Evolutionary conservation across 1,284 basidiomycete genomes (phyloP), one percentile per base, ranked within the genome.

Genomic region (Trametes hirsuta): DNA sequence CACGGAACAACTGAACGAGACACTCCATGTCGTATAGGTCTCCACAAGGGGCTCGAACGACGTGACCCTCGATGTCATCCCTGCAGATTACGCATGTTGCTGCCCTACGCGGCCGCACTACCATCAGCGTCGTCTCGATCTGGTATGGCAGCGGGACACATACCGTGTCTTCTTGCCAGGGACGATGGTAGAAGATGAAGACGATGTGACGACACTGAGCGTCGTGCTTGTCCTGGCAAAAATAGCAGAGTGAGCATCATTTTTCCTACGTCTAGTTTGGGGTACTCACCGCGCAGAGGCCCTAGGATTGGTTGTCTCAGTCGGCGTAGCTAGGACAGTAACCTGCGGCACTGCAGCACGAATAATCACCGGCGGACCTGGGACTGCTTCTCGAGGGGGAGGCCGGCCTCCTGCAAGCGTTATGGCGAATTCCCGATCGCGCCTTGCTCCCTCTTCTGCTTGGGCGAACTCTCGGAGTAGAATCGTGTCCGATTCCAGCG

Each of bases 1-100:
- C 66, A 35, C 74, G 65, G 58, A 77, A 77, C 50, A 80, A 71
- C 36, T 74, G 68, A 15, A 68, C 61, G 11, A 80, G 63, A 59
- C 81, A 83, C 1, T 53, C 54, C 11, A 58, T 58, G 67, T 79
- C 78, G 67, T 76, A 81, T 18, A 59, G 56, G 63, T 79, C 75
- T 2, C 72, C 74, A 61, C 78, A 80, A 0, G 76, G 74, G 4
- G 74, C 75, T 12, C 52, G 66, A 22, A 74, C 61, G 4, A 55
- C 55, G 21, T 51, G 54, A 6, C 67, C 66, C 30, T 62, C 53
- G 24, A 75, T 71, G n/a, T 22, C 15, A 37, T 76, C 74, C 40
- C 68, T 63, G 55, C 76, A 76, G 24, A 75, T 71, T 6, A 71
- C 67, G 53, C 76, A 78, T 4, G 47, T 36, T 24, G 70, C 67